Conservation (phyloP, 805 yeast genomes). For the Suhomyces xylopsoci region DNA sequence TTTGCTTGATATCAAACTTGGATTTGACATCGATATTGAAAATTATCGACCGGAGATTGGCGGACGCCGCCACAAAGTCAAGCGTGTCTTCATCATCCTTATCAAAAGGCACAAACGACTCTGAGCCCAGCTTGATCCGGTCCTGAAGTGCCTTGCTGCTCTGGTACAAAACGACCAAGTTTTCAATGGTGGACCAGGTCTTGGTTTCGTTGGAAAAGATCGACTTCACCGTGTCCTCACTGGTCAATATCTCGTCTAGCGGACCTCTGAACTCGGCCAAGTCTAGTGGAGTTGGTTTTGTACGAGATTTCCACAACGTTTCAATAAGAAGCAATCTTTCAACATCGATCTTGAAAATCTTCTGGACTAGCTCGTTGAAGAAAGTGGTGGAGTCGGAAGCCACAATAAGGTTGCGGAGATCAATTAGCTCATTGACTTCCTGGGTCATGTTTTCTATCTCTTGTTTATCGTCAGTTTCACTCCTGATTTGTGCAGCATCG, state of each 20-base stretch:
- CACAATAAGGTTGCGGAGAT: slow-evolving; percentile 22
- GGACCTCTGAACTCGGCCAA: slow-evolving; percentile 18
- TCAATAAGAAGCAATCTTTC: slow-evolving; percentile 67
- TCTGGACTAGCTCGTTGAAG: slow-evolving; percentile 48
- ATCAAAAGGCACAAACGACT: slow-evolving; percentile 62
- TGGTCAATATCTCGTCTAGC: slow-evolving; percentile 16
- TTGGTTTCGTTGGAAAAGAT: slow-evolving; percentile 36
- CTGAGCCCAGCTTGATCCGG: slow-evolving; percentile 39
- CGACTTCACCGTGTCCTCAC: slow-evolving; percentile 3
- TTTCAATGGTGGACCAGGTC: slow-evolving; percentile 63
- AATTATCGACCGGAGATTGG: slow-evolving; percentile 70
- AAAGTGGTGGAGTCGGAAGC: slow-evolving; percentile 18
- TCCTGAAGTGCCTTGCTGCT: slow-evolving; percentile 49
- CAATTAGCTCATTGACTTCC: slow-evolving; percentile 64
- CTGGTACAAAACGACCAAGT: slow-evolving; percentile 53
- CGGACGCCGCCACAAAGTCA: slow-evolving; percentile 80
- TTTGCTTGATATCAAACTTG: slow-evolving; percentile 85
- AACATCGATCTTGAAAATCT: slow-evolving; percentile 73
- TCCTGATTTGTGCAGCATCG: slow-evolving; percentile 20
- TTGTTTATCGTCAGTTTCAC: slow-evolving; percentile 60
- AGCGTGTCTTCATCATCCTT: slow-evolving; percentile 94
- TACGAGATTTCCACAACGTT: slow-evolving; percentile 73
- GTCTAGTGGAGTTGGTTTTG: slow-evolving; percentile 63
- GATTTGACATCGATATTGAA: slow-evolving; percentile 71
- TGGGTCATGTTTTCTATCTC: slow-evolving; percentile 62